Percentiles rank a stretch among this genome's conserved stretches.
phyloP scores from a whole-genome alignment of 768 basidiomycete species.

The Collybiopsis luxurians region DNA sequence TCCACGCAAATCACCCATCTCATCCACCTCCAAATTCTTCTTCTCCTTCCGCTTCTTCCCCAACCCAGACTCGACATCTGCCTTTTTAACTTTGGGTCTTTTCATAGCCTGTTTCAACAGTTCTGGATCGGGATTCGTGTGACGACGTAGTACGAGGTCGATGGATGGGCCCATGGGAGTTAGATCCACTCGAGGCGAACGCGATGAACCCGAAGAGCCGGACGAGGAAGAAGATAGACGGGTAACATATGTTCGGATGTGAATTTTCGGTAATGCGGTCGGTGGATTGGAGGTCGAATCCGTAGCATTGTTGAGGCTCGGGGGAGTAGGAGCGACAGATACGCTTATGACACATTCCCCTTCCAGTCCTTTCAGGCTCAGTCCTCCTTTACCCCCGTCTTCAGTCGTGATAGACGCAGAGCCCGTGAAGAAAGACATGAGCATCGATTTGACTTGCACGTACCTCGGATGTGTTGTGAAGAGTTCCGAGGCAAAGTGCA shows the following conservation, averaged over 20 bases:
- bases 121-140: conserved; percentile 74
- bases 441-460: conserved; percentile 86
- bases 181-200: conserved; percentile 79
- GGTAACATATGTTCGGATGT: conserved; percentile 84
- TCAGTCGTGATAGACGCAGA: too few species aligned
- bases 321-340: conserved; percentile 64
- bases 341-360: conserved; percentile 89
- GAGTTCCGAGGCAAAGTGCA: conserved; percentile 94
- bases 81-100: conserved; percentile 85
- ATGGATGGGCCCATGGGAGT: conserved; percentile 90
- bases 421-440: conserved; percentile 89
- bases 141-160: conserved; percentile 76
- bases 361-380: conserved; percentile 69
- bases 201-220: conserved; percentile 78
- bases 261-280: conserved; percentile 69
- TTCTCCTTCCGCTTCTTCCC: conserved; percentile 92
- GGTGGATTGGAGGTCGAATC: conserved; percentile 36
- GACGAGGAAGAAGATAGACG: conserved; percentile 48
- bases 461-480: conserved; percentile 95
- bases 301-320: conserved; percentile 44
- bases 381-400: too few species aligned
- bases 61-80: conserved; percentile 78
- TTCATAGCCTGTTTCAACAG: conserved; percentile 78
- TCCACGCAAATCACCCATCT: conserved; percentile 96
- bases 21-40: conserved; percentile 96